Conservation (phyloP, 371 early-diverging fungal genomes). For the Umbelopsis sp. region DNA sequence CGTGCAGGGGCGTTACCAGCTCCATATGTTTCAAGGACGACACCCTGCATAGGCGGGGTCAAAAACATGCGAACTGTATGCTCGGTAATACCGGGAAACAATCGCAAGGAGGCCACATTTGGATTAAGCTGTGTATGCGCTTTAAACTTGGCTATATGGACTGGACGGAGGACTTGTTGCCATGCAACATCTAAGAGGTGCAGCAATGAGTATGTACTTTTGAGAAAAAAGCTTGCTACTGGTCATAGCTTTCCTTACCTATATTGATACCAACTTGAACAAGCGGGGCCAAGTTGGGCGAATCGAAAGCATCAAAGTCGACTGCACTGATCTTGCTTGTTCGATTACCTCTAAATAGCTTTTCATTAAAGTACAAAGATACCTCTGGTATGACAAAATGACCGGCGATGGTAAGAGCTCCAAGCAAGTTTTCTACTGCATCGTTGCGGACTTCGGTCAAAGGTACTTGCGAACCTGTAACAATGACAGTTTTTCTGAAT, state of each 20-base stretch:
- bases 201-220: background rate
- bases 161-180: slow-evolving; percentile 87
- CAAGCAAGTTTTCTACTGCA: slow-evolving; percentile 94
- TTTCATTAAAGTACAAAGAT: slow-evolving; percentile 90
- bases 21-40: slow-evolving; percentile 96
- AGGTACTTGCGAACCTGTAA: slow-evolving; percentile 96
- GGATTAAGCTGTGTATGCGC: slow-evolving; percentile 84
- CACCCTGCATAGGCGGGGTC: slow-evolving; percentile 85
- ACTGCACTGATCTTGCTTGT: slow-evolving; percentile 92
- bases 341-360: slow-evolving; percentile 95
- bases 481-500: slow-evolving; percentile 90
- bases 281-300: slow-evolving; percentile 89
- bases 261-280: slow-evolving; percentile 95
- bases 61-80: slow-evolving; percentile 87
- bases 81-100: slow-evolving; percentile 95
- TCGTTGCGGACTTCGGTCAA: slow-evolving; percentile 97
- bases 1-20: slow-evolving; percentile 96
- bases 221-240: background rate
- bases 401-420: slow-evolving; percentile 89
- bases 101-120: slow-evolving; percentile 86
- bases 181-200: slow-evolving; percentile 81
- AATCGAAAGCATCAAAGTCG: slow-evolving; percentile 96
- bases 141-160: slow-evolving; percentile 78
- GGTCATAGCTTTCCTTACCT: slow-evolving; percentile 45
- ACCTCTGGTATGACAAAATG: slow-evolving; percentile 99